Evolutionary conservation across 352 stramenopile genomes (phyloP).

Genomic region (Pythium sp.): DNA sequence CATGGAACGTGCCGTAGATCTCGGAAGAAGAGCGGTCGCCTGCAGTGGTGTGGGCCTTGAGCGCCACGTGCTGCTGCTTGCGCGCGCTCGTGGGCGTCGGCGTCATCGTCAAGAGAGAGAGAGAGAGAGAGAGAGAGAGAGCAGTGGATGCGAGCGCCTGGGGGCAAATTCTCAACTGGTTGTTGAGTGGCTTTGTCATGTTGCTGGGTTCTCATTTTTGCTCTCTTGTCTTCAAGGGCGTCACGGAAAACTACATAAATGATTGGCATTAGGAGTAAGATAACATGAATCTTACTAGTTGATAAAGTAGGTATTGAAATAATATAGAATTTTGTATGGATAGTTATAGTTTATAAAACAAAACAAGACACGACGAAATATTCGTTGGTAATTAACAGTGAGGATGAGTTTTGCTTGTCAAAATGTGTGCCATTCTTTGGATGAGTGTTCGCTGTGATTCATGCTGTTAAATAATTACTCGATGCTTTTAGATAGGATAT

Average conservation of each 20-base stretch:
- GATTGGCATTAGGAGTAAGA: not conserved
- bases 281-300: not conserved
- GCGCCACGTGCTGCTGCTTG: conserved; percentile 8
- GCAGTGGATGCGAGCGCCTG: not conserved
- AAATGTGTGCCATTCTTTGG: not conserved
- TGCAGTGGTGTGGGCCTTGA: not conserved
- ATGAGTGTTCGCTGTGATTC: not conserved
- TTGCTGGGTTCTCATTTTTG: not conserved
- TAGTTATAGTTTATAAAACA: no score
- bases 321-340: no score
- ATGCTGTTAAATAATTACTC: not conserved
- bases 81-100: conserved; percentile 5
- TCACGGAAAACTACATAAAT: not conserved
- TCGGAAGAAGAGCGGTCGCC: conserved; percentile 15
- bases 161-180: conserved; percentile 2
- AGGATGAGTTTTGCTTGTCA: not conserved
- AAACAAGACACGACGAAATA: not conserved
- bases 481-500: not conserved
- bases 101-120: not conserved
- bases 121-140: not conserved
- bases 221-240: not conserved
- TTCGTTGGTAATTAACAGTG: not conserved
- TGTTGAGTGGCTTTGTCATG: not conserved
- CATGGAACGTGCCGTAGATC: conserved; percentile 52
- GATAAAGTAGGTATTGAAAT: no score